Percentiles rank a stretch among this genome's conserved stretches.
Conservation (phyloP, 2,329 filamentous ascomycete genomes). For the Neofusicoccum ribis region DNA sequence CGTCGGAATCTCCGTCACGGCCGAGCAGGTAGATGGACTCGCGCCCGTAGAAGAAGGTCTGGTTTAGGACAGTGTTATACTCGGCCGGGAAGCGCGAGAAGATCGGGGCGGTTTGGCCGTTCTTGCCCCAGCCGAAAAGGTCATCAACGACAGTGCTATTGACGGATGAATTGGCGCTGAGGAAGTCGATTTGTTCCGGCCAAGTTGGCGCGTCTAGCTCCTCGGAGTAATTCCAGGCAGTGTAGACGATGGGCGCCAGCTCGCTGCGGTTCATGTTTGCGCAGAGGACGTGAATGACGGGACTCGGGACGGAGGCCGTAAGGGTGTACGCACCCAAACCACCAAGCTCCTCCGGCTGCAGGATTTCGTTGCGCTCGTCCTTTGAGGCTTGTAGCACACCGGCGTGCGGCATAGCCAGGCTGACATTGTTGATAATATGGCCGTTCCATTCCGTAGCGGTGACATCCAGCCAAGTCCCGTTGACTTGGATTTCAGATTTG, state of each 20-base stretch:
- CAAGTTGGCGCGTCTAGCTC: slow-evolving; percentile 29
- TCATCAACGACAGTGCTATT: slow-evolving; percentile 60
- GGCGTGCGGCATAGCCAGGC: slow-evolving; percentile 74
- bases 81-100: slow-evolving; percentile 55
- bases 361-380: slow-evolving; percentile 62
- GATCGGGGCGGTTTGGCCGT: slow-evolving; percentile 55
- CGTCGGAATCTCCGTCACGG: slow-evolving; percentile 27
- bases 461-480: slow-evolving; percentile 67
- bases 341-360: slow-evolving; percentile 62
- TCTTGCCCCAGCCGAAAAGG: slow-evolving; percentile 67
- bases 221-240: slow-evolving; percentile 54
- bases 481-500: slow-evolving; percentile 71
- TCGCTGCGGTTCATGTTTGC: slow-evolving; percentile 63
- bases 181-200: slow-evolving; percentile 20
- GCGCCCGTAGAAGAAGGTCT: slow-evolving; percentile 36
- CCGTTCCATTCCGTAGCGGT: slow-evolving; percentile 55
- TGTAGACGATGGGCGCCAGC: slow-evolving; percentile 65
- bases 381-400: slow-evolving; percentile 66
- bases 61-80: slow-evolving; percentile 61
- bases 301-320: slow-evolving; percentile 68
- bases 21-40: slow-evolving; percentile 66
- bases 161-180: slow-evolving; percentile 17
- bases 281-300: slow-evolving; percentile 71
- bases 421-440: slow-evolving; percentile 72
- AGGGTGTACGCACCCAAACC: slow-evolving; percentile 70